Evolutionary conservation across 2,329 filamentous ascomycete species (phyloP).

Genomic region (Venturia oleaginea): DNA sequence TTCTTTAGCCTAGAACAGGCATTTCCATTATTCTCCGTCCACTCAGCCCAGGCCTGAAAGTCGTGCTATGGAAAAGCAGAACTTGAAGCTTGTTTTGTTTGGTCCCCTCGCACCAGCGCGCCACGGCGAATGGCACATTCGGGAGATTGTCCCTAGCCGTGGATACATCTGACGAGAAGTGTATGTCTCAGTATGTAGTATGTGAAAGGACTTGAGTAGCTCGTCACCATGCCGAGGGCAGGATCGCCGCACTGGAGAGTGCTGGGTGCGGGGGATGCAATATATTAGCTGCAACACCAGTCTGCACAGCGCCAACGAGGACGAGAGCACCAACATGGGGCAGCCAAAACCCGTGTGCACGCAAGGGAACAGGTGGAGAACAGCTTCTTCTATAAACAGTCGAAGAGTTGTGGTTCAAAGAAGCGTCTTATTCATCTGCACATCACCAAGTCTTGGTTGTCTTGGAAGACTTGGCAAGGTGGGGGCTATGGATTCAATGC

Average conservation of each 20-base stretch:
- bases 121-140: too few relatives aligned
- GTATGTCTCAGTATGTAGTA: too few relatives aligned
- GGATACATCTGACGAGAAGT: too few relatives aligned
- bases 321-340: neutral
- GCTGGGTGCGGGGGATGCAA: neutral
- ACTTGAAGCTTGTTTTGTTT: neutral
- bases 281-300: neutral
- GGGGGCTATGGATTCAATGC: neutral
- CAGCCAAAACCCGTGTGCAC: neutral
- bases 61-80: neutral
- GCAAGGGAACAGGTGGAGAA: neutral
- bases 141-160: neutral
- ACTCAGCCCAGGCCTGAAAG: neutral
- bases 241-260: neutral
- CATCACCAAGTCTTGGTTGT: neutral
- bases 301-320: neutral
- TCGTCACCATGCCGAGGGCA: neutral
- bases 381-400: neutral
- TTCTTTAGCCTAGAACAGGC: neutral
- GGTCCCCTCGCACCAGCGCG: neutral
- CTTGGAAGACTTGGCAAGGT: conserved; percentile 1
- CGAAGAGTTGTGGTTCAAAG: neutral
- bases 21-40: neutral
- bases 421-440: neutral
- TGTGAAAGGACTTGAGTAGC: neutral